Percentiles rank a stretch among this genome's conserved stretches.
Evolutionary conservation across 176 grass and related monocot species (phyloP).

Genomic region (Juncus effusus): DNA sequence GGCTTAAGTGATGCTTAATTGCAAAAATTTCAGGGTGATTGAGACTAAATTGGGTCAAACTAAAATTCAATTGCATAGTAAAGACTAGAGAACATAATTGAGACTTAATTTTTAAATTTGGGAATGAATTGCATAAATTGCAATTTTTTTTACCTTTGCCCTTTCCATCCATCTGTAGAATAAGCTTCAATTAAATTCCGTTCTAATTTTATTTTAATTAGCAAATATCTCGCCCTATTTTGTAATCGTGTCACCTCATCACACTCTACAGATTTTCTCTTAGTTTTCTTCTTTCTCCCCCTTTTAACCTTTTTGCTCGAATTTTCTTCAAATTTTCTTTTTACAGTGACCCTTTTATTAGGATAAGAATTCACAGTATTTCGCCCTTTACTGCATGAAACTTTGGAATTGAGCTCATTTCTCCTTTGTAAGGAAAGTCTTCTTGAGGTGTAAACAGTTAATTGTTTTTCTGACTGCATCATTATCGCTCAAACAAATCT

Average conservation of each 20-base stretch:
- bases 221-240: constrained; percentile 74
- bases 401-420: constrained; percentile 23
- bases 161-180: constrained; percentile 94
- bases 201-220: constrained; percentile 80
- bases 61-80: not conserved
- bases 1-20: no score
- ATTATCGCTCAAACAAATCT: constrained; percentile 30
- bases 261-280: constrained; percentile 42
- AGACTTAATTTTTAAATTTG: not conserved
- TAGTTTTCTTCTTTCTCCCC: constrained; percentile 45
- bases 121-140: constrained; percentile 12
- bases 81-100: not conserved
- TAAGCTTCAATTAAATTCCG: constrained; percentile 95
- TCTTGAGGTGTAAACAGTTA: constrained; percentile 34
- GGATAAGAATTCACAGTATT: constrained; percentile 31
- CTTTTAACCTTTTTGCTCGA: constrained; percentile 27
- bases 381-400: constrained; percentile 31
- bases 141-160: constrained; percentile 55
- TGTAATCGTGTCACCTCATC: constrained; percentile 74
- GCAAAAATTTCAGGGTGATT: constrained; percentile 10
- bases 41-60: not conserved
- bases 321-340: constrained; percentile 38
- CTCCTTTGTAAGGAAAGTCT: constrained; percentile 34
- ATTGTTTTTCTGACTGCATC: constrained; percentile 50
- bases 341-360: constrained; percentile 41